Evolutionary conservation across 305 asterid species (phyloP).

Genomic region (Salvia sclarea): DNA sequence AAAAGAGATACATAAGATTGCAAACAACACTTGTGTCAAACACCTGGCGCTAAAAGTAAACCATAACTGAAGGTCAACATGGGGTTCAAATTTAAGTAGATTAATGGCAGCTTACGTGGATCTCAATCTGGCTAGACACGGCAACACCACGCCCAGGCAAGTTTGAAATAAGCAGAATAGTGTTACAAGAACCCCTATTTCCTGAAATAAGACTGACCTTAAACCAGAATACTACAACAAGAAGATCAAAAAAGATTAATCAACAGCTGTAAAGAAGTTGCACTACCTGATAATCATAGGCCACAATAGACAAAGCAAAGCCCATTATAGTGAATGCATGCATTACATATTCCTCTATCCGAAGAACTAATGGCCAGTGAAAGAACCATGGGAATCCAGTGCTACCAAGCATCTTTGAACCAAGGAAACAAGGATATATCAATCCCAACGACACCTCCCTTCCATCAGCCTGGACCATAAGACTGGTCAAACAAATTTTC

Average conservation of each 20-base stretch:
- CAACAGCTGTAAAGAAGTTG: conserved; percentile 11
- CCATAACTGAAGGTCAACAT: neutral
- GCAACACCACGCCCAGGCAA: conserved; percentile 70
- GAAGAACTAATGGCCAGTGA: conserved; percentile 55
- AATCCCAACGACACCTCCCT: conserved; percentile 75
- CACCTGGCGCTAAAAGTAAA: neutral
- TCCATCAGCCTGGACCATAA: conserved; percentile 81
- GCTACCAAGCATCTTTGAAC: conserved; percentile 93
- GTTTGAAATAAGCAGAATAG: conserved; percentile 76
- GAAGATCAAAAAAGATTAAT: conserved; percentile 19
- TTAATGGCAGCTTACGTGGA: conserved; percentile 54
- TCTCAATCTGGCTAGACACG: conserved; percentile 91
- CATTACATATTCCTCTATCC: conserved; percentile 68
- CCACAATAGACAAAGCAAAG: conserved; percentile 54
- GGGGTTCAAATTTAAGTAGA: neutral
- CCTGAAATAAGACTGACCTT: conserved; percentile 51
- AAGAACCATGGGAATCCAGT: conserved; percentile 79
- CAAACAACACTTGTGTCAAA: neutral
- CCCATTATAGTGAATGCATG: conserved; percentile 66
- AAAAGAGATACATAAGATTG: conserved; percentile 11
- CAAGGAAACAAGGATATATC: conserved; percentile 85
- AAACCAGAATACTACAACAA: conserved; percentile 9
- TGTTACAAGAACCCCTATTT: conserved; percentile 63
- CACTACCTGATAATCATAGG: conserved; percentile 89
- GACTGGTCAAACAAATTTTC: conserved; percentile 29